Conservation (phyloP, 768 basidiomycete genomes). For the Tremella fuciformis region DNA sequence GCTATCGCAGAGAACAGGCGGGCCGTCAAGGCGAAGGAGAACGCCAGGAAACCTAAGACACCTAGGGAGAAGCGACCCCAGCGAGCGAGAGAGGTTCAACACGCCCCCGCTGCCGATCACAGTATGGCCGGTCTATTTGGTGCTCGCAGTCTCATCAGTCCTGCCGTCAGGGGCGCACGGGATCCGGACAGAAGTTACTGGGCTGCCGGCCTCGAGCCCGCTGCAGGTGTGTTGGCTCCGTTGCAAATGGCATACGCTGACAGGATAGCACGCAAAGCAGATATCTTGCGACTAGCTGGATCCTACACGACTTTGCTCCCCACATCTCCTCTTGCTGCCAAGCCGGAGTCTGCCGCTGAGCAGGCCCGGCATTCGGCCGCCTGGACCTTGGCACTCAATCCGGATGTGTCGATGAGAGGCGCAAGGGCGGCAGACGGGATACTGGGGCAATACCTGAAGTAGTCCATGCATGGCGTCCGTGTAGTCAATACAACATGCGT, state of each 20-base stretch:
- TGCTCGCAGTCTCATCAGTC: constrained; percentile 12
- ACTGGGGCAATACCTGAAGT: constrained; percentile 12
- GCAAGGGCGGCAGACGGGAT: constrained; percentile 11
- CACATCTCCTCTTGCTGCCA: constrained; percentile 10
- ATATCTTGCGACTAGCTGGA: constrained; percentile 21
- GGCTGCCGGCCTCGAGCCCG: constrained; percentile 18
- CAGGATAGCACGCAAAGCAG: constrained; percentile 19
- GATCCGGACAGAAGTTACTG: constrained; percentile 14
- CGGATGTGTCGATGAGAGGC: constrained; percentile 7
- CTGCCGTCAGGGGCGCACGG: constrained; percentile 8
- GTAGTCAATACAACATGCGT: too few species aligned
- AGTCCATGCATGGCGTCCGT: neutral
- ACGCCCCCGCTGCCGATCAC: constrained; percentile 1
- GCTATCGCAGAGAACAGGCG: constrained; percentile 69
- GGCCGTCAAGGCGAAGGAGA: constrained; percentile 66
- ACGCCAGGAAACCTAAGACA: constrained; percentile 68
- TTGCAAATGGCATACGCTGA: neutral
- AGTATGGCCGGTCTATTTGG: constrained; percentile 20
- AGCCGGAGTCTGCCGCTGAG: neutral
- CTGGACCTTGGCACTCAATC: constrained; percentile 16
- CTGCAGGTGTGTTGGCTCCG: constrained; percentile 16
- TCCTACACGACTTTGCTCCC: constrained; percentile 23
- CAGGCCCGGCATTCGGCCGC: constrained; percentile 8
- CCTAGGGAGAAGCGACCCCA: constrained; percentile 38
- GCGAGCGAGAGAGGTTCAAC: constrained; percentile 3